phyloP scores from a whole-genome alignment of 352 stramenopile genomes.

The Pythium oligandrum region DNA sequence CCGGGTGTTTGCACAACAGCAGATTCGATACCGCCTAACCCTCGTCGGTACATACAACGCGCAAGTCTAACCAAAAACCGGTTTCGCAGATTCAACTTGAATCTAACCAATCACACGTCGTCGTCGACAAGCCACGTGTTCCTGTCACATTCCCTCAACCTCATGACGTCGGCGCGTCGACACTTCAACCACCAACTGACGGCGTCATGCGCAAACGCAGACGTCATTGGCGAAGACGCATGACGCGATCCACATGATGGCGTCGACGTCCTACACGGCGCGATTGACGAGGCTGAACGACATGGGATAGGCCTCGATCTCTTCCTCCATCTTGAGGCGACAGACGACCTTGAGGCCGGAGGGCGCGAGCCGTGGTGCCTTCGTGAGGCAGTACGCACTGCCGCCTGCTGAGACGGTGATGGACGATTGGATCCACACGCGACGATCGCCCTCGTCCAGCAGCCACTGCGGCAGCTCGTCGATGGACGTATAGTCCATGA shows the following conservation, averaged over 20 bases:
- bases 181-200: too few relatives aligned
- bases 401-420: slow-evolving; percentile 5
- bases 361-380: not conserved
- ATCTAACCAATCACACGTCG: slow-evolving; percentile 11
- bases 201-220: too few relatives aligned
- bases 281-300: slow-evolving; percentile 5
- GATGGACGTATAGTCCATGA: slow-evolving; percentile 9
- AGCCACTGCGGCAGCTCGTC: slow-evolving; percentile 9
- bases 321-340: slow-evolving; percentile 5
- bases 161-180: too few relatives aligned
- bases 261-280: not conserved
- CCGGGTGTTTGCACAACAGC: too few relatives aligned
- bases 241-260: too few relatives aligned
- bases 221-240: too few relatives aligned
- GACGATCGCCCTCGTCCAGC: not conserved
- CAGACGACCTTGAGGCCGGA: slow-evolving; percentile 5
- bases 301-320: slow-evolving; percentile 11
- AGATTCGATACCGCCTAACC: too few relatives aligned
- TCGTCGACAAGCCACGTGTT: slow-evolving; percentile 3
- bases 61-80: slow-evolving; percentile 4
- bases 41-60: slow-evolving; percentile 3
- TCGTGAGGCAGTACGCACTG: slow-evolving; percentile 1
- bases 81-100: slow-evolving; percentile 19
- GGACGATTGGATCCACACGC: not conserved
- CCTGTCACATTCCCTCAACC: slow-evolving; percentile 12